Conservation (phyloP, 805 yeast genomes). For the Saccharomycopsis fibuligera region DNA sequence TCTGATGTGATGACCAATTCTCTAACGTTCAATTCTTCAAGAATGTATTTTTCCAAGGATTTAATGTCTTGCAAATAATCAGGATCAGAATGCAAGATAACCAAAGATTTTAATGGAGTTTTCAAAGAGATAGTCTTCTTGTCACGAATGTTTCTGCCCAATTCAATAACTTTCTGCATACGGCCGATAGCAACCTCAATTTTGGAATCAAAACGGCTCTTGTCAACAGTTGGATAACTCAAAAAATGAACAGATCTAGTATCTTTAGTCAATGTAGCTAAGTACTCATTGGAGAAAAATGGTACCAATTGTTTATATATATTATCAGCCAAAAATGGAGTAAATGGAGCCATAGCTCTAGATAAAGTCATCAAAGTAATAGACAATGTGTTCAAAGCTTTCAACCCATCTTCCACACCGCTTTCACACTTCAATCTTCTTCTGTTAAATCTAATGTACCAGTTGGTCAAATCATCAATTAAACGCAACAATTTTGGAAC, state of each 20-base stretch:
- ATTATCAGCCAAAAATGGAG: conserved; percentile 90
- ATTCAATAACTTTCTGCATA: conserved; percentile 95
- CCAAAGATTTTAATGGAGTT: conserved; percentile 86
- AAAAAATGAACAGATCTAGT: conserved; percentile 88
- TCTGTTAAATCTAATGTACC: conserved; percentile 98
- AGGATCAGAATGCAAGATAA: conserved; percentile 76
- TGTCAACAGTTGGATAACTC: conserved; percentile 78
- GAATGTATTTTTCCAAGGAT: conserved; percentile 68
- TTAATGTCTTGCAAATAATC: conserved; percentile 72
- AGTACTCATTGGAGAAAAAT: conserved; percentile 53
- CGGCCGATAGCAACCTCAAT: conserved; percentile 86
- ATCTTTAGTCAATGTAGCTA: conserved; percentile 48
- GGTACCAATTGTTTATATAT: conserved; percentile 72
- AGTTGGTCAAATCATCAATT: conserved; percentile 92
- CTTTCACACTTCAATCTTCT: conserved; percentile 94
- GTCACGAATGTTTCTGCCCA: conserved; percentile 95
- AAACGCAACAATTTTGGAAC: conserved; percentile 86
- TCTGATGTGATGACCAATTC: conserved; percentile 82
- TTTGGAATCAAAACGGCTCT: conserved; percentile 70
- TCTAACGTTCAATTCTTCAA: conserved; percentile 90
- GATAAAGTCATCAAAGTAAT: conserved; percentile 84
- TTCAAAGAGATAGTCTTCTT: conserved; percentile 89
- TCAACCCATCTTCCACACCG: conserved; percentile 76
- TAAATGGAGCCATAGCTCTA: conserved; percentile 98
- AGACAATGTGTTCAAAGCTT: conserved; percentile 84